Conservation (phyloP, 441 rosid species). For the Aquilaria agallochum region DNA sequence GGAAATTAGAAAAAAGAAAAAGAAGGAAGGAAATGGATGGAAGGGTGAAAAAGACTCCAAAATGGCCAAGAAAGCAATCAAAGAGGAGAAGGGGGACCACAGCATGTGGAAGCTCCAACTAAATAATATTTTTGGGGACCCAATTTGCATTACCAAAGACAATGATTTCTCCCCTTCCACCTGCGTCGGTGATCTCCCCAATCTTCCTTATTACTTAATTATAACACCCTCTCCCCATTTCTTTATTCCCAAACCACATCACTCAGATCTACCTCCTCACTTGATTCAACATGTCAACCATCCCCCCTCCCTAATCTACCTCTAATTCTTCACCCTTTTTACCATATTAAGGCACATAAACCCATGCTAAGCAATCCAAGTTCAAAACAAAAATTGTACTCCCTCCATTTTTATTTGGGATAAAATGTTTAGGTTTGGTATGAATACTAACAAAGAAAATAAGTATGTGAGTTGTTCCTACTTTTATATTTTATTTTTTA, state of each 20-base stretch:
- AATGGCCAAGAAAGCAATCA: background rate
- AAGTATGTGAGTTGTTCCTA: too few species aligned
- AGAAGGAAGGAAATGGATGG: background rate
- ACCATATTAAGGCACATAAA: too few species aligned
- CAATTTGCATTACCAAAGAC: constrained; percentile 21
- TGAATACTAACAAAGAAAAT: too few species aligned
- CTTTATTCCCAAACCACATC: background rate
- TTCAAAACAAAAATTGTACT: too few species aligned
- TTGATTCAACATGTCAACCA: background rate
- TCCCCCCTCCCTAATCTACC: background rate
- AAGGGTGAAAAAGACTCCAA: background rate
- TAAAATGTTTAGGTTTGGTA: too few species aligned
- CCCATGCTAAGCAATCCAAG: too few species aligned
- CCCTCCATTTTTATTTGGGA: too few species aligned
- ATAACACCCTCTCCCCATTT: background rate
- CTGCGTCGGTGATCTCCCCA: constrained; percentile 47
- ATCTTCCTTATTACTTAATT: constrained; percentile 15
- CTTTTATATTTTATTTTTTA: too few species aligned
- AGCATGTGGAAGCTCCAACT: constrained; percentile 32
- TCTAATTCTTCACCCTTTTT: too few species aligned
- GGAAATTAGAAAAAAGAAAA: background rate
- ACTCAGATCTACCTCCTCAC: background rate
- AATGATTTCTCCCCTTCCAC: constrained; percentile 24
- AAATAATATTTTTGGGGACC: constrained; percentile 30
- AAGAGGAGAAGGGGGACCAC: constrained; percentile 1